Conservation (phyloP, 495 filamentous ascomycete species). For the Darksidea phi region DNA sequence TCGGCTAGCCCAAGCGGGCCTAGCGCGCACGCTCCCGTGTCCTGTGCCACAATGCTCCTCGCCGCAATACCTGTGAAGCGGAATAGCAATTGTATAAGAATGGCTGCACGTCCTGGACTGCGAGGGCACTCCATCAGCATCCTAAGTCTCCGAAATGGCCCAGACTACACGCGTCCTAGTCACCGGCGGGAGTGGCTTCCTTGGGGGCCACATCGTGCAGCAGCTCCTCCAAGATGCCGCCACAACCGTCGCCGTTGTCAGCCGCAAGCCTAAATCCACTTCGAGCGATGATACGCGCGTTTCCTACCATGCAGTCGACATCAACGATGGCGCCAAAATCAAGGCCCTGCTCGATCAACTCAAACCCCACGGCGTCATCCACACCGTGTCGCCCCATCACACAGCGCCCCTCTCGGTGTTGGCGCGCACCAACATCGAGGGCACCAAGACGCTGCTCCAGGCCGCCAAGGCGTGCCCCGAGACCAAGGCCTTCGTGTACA, state of each 20-base stretch:
- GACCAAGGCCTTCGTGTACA: constrained; percentile 39
- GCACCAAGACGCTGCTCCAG: constrained; percentile 33
- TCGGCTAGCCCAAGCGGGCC: not conserved
- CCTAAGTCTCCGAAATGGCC: no score
- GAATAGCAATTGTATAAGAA: no score
- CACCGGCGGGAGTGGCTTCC: constrained; percentile 69
- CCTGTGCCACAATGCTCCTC: no score
- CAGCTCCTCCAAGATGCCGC: constrained; percentile 48
- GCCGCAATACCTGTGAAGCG: no score
- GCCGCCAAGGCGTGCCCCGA: constrained; percentile 18
- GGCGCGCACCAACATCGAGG: constrained; percentile 27
- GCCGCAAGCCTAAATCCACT: constrained; percentile 31
- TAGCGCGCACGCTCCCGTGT: not conserved
- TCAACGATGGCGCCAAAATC: constrained; percentile 19
- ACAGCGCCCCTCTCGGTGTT: not conserved
- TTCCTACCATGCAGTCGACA: constrained; percentile 33
- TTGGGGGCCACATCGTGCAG: constrained; percentile 67
- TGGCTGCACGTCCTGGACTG: no score
- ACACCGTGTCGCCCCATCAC: constrained; percentile 35
- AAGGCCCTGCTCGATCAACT: constrained; percentile 30
- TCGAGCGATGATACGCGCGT: constrained; percentile 5
- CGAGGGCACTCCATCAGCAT: no score
- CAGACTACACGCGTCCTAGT: constrained; percentile 51
- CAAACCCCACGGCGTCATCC: constrained; percentile 37
- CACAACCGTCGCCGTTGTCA: constrained; percentile 27